These are phyloP conservation scores for Podaxis sp. DNA, from an alignment of 768 basidiomycete genomes.

Conservation along the genomic window DNA sequence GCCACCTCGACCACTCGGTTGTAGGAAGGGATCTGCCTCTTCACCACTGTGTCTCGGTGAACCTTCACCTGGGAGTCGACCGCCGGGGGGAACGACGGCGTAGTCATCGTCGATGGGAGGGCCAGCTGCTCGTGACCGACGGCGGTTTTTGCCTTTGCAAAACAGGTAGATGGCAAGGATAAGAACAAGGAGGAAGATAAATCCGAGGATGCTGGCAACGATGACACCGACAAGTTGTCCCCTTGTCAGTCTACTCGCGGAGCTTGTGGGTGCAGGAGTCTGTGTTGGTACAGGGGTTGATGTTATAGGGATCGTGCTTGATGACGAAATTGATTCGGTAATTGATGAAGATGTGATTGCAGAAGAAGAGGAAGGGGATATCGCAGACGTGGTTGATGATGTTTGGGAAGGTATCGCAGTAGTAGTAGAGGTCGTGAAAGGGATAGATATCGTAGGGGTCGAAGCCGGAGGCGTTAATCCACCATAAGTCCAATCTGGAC, in stretches of 20 bases:
- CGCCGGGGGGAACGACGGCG: constrained; percentile 33
- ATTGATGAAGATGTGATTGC: constrained; percentile 20
- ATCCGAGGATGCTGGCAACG: constrained; percentile 55
- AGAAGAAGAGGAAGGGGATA: constrained; percentile 19
- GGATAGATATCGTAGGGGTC: constrained; percentile 24
- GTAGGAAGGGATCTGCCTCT: constrained; percentile 63
- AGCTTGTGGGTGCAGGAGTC: constrained; percentile 5
- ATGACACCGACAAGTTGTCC: constrained; percentile 52
- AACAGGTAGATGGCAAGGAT: constrained; percentile 42
- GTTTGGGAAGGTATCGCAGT: constrained; percentile 25
- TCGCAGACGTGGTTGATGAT: constrained; percentile 14
- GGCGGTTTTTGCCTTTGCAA: constrained; percentile 41
- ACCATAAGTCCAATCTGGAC: constrained; percentile 67
- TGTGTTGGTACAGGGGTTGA: constrained; percentile 21
- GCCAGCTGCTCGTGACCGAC: constrained; percentile 24
- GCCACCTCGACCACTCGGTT: constrained; percentile 23
- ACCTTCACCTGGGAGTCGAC: constrained; percentile 51
- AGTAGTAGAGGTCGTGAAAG: constrained; percentile 21
- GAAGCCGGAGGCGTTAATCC: constrained; percentile 60
- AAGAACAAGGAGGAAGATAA: constrained; percentile 52
- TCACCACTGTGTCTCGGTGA: constrained; percentile 68
- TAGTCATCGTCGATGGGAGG: constrained; percentile 35
- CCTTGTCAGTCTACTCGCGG: constrained; percentile 24
- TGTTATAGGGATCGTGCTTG: constrained; percentile 20
- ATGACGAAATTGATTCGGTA: constrained; percentile 25